Percentiles rank a stretch among this genome's conserved stretches.
These are phyloP conservation scores for Penicillium sp. DNA, from an alignment of 2,329 filamentous ascomycete species.

Conservation along the genomic window DNA sequence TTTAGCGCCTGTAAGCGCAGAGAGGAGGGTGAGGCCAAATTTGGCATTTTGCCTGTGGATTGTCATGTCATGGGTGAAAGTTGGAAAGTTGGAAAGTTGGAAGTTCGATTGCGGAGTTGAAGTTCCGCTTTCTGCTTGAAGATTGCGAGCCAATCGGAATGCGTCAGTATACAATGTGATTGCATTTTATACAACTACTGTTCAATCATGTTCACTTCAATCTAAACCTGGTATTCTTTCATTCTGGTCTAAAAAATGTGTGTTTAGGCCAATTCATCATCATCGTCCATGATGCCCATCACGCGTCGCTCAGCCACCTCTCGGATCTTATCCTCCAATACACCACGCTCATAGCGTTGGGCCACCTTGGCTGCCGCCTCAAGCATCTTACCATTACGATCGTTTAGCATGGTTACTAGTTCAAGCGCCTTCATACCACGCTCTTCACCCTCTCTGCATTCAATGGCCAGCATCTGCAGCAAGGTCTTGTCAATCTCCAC, in stretches of 20 bases:
- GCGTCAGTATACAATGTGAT: slow-evolving; percentile 14
- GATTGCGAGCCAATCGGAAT: slow-evolving; percentile 17
- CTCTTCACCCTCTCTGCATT: slow-evolving; percentile 91
- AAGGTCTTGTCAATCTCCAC: slow-evolving; percentile 87
- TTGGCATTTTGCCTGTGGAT: slow-evolving; percentile 29
- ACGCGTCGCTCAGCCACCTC: slow-evolving; percentile 74
- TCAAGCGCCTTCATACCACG: slow-evolving; percentile 93
- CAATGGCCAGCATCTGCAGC: slow-evolving; percentile 80
- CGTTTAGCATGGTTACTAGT: slow-evolving; percentile 80
- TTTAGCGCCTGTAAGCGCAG: slow-evolving; percentile 7
- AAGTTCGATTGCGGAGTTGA: slow-evolving; percentile 1
- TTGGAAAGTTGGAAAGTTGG: slow-evolving; percentile 8
- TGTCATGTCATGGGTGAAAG: slow-evolving; percentile 20
- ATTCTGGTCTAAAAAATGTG: too few species aligned
- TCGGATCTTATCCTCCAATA: slow-evolving; percentile 87
- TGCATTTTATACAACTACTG: neutral
- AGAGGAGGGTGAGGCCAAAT: slow-evolving; percentile 19
- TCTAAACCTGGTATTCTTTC: too few species aligned
- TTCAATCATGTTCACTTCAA: neutral
- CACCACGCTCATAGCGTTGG: slow-evolving; percentile 73
- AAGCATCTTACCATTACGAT: slow-evolving; percentile 82
- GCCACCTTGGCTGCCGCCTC: slow-evolving; percentile 90
- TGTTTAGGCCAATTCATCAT: slow-evolving; percentile 41
- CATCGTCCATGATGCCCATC: slow-evolving; percentile 59
- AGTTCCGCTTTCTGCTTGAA: slow-evolving; percentile 9